A percentile compares a stretch with the other conserved stretches of the same genome.
These are phyloP conservation scores for Candida ortonii DNA, from an alignment of 805 yeast species.

Conservation along the genomic window DNA sequence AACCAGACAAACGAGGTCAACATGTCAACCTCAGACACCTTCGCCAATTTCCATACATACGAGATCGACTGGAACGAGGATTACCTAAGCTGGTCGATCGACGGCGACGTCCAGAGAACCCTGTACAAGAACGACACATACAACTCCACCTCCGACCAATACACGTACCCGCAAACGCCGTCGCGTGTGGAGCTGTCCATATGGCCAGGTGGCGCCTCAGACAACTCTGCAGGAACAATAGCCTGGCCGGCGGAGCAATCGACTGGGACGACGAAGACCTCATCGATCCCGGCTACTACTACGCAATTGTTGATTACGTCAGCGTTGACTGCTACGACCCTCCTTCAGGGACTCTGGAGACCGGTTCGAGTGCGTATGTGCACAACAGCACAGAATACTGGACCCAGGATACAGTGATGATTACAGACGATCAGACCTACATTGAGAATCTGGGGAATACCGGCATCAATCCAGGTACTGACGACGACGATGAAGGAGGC, in stretches of 20 bases:
- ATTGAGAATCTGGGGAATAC: constrained; percentile 59
- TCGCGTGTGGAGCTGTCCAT: constrained; percentile 67
- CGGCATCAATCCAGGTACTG: constrained; percentile 59
- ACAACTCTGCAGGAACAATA: constrained; percentile 58
- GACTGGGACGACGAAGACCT: constrained; percentile 81
- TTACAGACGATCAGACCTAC: constrained; percentile 61
- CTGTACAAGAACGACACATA: constrained; percentile 57
- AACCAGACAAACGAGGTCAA: constrained; percentile 60
- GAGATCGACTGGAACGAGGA: constrained; percentile 83
- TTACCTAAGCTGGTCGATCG: constrained; percentile 64
- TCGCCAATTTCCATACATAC: constrained; percentile 67
- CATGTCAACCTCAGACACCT: constrained; percentile 50
- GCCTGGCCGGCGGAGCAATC: constrained; percentile 86
- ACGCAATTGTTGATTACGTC: constrained; percentile 58
- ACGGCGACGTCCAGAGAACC: constrained; percentile 66
- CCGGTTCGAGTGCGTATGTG: constrained; percentile 50
- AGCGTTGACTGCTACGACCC: constrained; percentile 69
- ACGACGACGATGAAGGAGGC: constrained; percentile 15
- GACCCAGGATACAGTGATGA: constrained; percentile 49
- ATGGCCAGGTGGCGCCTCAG: constrained; percentile 72
- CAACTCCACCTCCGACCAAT: constrained; percentile 57
- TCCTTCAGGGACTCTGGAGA: constrained; percentile 49
- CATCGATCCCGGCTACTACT: constrained; percentile 75
- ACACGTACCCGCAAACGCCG: constrained; percentile 71
- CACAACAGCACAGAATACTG: constrained; percentile 50